Evolutionary conservation across 805 yeast species (phyloP).

Genomic region (Tetrapisispora pingtungensis): DNA sequence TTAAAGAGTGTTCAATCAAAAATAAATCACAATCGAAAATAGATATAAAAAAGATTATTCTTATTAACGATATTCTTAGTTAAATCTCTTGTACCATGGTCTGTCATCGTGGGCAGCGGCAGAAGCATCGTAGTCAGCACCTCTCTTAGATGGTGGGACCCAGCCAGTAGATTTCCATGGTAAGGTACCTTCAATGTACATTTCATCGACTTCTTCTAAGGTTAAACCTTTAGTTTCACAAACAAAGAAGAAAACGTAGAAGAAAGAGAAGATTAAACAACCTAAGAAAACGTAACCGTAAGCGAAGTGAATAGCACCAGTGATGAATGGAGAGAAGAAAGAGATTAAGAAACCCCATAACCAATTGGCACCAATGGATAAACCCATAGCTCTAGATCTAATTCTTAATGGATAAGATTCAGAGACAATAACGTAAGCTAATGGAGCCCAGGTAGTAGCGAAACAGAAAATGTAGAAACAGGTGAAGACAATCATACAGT

Average conservation of each 20-base stretch:
- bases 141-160: constrained; percentile 37
- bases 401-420: constrained; percentile 68
- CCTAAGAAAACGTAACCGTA: constrained; percentile 57
- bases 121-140: constrained; percentile 18
- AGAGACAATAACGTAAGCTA: constrained; percentile 52
- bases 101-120: constrained; percentile 20
- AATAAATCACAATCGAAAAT: neutral
- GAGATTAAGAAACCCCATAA: constrained; percentile 61
- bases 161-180: constrained; percentile 40
- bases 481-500: constrained; percentile 61
- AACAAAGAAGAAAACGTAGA: constrained; percentile 60
- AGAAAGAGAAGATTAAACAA: constrained; percentile 41
- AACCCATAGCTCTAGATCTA: constrained; percentile 45
- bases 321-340: constrained; percentile 63
- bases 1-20: constrained; percentile 1
- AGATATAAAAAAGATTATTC: neutral
- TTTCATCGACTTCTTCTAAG: constrained; percentile 69
- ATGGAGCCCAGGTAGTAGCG: constrained; percentile 72
- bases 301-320: constrained; percentile 51
- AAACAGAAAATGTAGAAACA: constrained; percentile 64
- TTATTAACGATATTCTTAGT: neutral
- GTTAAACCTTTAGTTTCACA: constrained; percentile 72
- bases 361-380: constrained; percentile 56
- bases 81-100: constrained; percentile 13
- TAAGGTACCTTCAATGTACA: constrained; percentile 34